Conservation (phyloP, 176 grass and related monocot genomes). For the Ananas comosus region DNA sequence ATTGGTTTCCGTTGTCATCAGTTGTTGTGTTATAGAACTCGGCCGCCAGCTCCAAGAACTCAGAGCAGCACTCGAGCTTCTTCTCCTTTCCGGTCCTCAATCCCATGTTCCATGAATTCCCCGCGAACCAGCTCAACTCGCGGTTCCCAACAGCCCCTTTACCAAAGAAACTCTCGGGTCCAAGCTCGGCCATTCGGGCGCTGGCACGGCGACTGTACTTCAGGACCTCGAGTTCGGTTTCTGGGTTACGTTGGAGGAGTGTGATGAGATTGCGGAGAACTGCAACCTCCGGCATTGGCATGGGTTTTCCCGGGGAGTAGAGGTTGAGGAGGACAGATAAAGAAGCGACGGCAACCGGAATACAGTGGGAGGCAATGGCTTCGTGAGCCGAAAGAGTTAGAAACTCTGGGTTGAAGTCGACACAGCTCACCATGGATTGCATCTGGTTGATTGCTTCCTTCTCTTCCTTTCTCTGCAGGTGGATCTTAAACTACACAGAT, state of each 20-base stretch:
- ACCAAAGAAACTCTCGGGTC: conserved; percentile 54
- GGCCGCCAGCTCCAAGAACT: conserved; percentile 74
- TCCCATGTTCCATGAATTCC: conserved; percentile 59
- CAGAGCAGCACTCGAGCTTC: conserved; percentile 43
- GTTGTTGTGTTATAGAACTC: conserved; percentile 40
- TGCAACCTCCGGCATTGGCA: conserved; percentile 63
- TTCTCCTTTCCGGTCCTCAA: conserved; percentile 37
- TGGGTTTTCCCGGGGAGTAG: conserved; percentile 52
- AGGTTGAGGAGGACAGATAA: conserved; percentile 57
- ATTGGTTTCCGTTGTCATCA: conserved; percentile 34
- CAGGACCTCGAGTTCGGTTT: conserved; percentile 63
- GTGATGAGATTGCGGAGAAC: conserved; percentile 71
- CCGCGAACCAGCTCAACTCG: conserved; percentile 80
- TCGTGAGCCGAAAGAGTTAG: conserved; percentile 67
- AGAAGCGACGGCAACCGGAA: conserved; percentile 48
- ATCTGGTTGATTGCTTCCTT: conserved; percentile 63
- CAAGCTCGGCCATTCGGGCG: conserved; percentile 50
- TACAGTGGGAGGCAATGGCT: conserved; percentile 57
- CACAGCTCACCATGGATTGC: conserved; percentile 61
- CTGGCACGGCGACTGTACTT: conserved; percentile 60
- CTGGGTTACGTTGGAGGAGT: conserved; percentile 45
- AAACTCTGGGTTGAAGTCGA: conserved; percentile 71
- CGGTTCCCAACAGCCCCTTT: conserved; percentile 45
- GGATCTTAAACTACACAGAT: conserved; percentile 62
- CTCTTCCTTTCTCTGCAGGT: conserved; percentile 63